Evolutionary conservation across 1,284 basidiomycete species (phyloP).

Genomic region (Stygiomarasmius scandens): DNA sequence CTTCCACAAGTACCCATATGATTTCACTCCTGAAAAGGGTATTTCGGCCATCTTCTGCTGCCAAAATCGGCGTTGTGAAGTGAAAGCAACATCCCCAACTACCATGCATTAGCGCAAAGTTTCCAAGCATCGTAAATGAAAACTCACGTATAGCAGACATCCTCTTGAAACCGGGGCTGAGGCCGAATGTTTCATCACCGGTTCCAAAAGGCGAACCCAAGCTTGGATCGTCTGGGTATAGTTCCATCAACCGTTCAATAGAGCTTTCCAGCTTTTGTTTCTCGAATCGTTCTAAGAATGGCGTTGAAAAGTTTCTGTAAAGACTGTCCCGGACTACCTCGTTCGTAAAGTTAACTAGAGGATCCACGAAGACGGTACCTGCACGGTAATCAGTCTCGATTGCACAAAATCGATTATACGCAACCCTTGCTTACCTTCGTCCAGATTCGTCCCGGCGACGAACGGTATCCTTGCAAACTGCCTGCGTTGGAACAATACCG

Average conservation of each 20-base stretch:
- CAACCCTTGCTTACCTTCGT: conserved; percentile 13
- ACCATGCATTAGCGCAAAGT: background rate
- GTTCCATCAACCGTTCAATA: conserved; percentile 10
- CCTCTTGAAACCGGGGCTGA: conserved; percentile 41
- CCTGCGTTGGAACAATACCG: conserved; percentile 9
- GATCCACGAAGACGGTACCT: conserved; percentile 9
- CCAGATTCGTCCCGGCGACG: conserved; percentile 15
- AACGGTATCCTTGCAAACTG: conserved; percentile 5
- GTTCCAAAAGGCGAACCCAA: conserved; percentile 26
- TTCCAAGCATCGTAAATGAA: background rate
- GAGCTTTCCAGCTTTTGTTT: conserved; percentile 2
- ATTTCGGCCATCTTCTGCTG: conserved; percentile 35
- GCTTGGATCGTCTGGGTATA: conserved; percentile 24
- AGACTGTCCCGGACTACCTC: conserved; percentile 4
- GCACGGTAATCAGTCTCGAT: too few relatives aligned
- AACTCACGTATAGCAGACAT: conserved; percentile 40
- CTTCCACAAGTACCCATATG: conserved; percentile 50
- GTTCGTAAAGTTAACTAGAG: conserved; percentile 12
- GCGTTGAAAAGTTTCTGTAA: conserved; percentile 1
- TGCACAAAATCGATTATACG: too few relatives aligned
- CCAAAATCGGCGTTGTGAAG: conserved; percentile 42
- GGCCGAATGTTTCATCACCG: conserved; percentile 24
- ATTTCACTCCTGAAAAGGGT: conserved; percentile 36
- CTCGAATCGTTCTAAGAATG: background rate
- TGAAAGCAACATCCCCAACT: conserved; percentile 45